These are phyloP conservation scores for Neopestalotiopsis clavispora DNA, from an alignment of 2,329 filamentous ascomycete species.

Conservation along the genomic window DNA sequence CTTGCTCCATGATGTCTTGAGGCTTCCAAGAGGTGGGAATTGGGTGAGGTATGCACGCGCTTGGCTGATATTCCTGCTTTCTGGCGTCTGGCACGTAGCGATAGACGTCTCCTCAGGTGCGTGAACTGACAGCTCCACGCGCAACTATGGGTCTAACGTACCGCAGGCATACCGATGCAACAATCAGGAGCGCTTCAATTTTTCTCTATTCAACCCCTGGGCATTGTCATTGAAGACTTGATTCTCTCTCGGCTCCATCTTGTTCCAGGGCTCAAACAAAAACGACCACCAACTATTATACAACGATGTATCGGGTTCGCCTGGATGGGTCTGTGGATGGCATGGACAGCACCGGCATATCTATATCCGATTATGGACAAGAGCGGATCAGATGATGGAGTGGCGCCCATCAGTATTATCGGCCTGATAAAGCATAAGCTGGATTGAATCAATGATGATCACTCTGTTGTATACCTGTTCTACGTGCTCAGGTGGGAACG, in stretches of 20 bases:
- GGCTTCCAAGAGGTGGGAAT: not conserved
- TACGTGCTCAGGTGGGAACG: too few relatives aligned
- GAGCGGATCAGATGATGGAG: slow-evolving; percentile 12
- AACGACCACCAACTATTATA: not conserved
- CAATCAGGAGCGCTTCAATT: slow-evolving; percentile 18
- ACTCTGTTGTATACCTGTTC: too few relatives aligned
- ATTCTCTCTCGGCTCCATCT: not conserved
- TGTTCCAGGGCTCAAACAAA: not conserved
- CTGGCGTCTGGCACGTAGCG: slow-evolving; percentile 18
- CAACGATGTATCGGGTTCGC: slow-evolving; percentile 16
- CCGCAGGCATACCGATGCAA: slow-evolving; percentile 1
- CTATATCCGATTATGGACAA: slow-evolving; percentile 22
- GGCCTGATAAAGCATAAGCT: not conserved
- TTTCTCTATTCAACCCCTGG: slow-evolving; percentile 19
- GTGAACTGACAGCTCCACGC: not conserved
- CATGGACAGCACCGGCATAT: slow-evolving; percentile 23
- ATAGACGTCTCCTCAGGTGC: slow-evolving; percentile 21
- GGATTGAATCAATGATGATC: not conserved
- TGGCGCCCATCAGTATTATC: slow-evolving; percentile 20
- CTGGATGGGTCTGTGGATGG: slow-evolving; percentile 22
- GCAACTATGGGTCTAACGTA: not conserved
- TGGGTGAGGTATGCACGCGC: slow-evolving; percentile 15
- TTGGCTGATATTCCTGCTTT: slow-evolving; percentile 21
- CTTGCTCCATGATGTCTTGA: slow-evolving; percentile 17
- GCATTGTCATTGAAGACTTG: slow-evolving; percentile 19